Evolutionary conservation across 192 early-diverging fungal genomes (phyloP), one percentile per base, ranked within the genome.

Genomic region (Entomortierella beljakovae): DNA sequence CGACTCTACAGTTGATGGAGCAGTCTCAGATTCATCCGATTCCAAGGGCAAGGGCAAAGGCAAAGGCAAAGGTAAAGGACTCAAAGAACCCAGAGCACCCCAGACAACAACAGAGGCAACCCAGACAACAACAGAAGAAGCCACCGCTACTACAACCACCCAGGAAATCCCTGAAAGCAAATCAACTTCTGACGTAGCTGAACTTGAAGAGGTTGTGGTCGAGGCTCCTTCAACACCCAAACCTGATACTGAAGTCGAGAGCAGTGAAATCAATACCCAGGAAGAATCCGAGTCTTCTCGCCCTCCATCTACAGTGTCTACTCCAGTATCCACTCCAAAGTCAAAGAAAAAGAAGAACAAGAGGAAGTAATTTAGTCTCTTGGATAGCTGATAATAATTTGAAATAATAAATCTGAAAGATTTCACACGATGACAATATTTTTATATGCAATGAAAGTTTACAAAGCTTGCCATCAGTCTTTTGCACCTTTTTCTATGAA

Each of bases 271-370:
- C n/a, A 3, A 29, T 18, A 22, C 23, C 0, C 32, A 62, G 35
- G 57, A 71, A 25, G 32, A 33, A 5, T 18, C 22, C 2, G 35
- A 43, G 7, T 16, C 23, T 28, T 29, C 28, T 4, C 26, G 51
- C 18, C 60, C 35, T 28, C 58, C 18, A 34, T 23, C 37, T 40
- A 40, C 59, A 1, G 22, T 40, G 4, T 62, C 68, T 26, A 34
- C 33, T 4, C 6, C 50, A n/a, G n/a, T n/a, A 13, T 42, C 57
- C 22, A 61, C 51, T 8, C 54, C 60, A 51, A 63, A 60, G 67
- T 34, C 67, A 28, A 43, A 56, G 9, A 77, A 77, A 65, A 77
- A 77, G 57, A 77, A 77, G 64, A 52, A 28, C 74, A 77, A 77
- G 49, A 69, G 49, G 37, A 70, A 70, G 57, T 69, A 69, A 18